Conservation (phyloP, 768 basidiomycete species). For the Amanita rimosa region DNA sequence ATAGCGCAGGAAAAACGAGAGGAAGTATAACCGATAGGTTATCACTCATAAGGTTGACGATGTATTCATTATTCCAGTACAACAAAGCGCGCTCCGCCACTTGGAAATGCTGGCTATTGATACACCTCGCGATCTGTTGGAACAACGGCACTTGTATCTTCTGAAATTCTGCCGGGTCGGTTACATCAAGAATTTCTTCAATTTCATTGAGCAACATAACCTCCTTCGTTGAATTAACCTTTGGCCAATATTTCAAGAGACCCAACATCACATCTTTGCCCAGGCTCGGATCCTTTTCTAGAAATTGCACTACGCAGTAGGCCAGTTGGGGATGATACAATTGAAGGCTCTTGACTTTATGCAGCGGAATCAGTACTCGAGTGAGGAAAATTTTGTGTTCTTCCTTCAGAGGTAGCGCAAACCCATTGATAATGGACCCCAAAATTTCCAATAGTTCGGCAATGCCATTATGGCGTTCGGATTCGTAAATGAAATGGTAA, state of each 20-base stretch:
- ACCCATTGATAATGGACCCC: conserved; percentile 99
- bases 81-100: conserved; percentile 94
- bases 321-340: conserved; percentile 99
- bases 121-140: conserved; percentile 89
- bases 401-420: conserved; percentile 94
- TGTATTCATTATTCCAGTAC: conserved; percentile 99
- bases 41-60: conserved; percentile 98
- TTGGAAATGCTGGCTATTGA: conserved; percentile 99
- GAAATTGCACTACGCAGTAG: conserved; percentile 97
- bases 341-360: conserved; percentile 97
- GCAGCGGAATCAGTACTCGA: conserved; percentile 86
- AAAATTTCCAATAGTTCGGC: conserved; percentile 97
- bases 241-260: conserved; percentile 96
- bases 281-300: conserved; percentile 88
- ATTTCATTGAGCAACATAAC: conserved; percentile 99
- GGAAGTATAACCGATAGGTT: conserved; percentile 83
- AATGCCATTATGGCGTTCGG: conserved; percentile 97
- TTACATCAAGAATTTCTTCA: conserved; percentile 97
- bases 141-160: conserved; percentile 92
- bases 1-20: conserved; percentile 93
- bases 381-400: conserved; percentile 98
- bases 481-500: conserved; percentile 98
- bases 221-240: conserved; percentile 98
- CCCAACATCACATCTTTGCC: conserved; percentile 96
- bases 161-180: conserved; percentile 91